A percentile compares a stretch with the other conserved stretches of the same genome.
Evolutionary conservation across 2,329 filamentous ascomycete species (phyloP).

Genomic region (Diplocarpon mali): DNA sequence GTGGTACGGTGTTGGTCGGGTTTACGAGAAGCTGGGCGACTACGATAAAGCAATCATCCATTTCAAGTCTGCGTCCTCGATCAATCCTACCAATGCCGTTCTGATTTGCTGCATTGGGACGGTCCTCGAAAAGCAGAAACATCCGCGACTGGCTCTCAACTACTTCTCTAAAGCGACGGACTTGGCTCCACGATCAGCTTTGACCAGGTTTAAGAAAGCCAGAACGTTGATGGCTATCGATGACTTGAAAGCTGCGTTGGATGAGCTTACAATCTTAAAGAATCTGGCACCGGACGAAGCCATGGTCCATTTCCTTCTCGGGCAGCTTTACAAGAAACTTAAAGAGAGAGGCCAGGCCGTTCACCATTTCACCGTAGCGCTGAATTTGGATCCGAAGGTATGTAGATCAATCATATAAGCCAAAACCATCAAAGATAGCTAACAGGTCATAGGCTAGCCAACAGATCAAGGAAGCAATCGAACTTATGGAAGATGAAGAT

Average conservation of each 20-base stretch:
- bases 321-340: conserved; percentile 66
- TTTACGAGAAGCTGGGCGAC: conserved; percentile 84
- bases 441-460: conserved; percentile 58
- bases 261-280: conserved; percentile 78
- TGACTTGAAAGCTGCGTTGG: conserved; percentile 60
- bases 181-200: conserved; percentile 67
- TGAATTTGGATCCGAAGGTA: conserved; percentile 96
- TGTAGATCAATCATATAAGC: conserved; percentile 18
- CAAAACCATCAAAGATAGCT: conserved; percentile 4
- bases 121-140: conserved; percentile 79
- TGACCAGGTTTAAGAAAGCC: conserved; percentile 89
- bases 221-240: conserved; percentile 69
- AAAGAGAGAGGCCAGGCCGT: conserved; percentile 72
- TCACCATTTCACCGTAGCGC: conserved; percentile 83
- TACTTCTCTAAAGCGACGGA: conserved; percentile 77
- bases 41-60: conserved; percentile 86
- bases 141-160: conserved; percentile 64
- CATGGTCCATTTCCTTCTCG: conserved; percentile 90
- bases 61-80: conserved; percentile 75
- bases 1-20: conserved; percentile 81
- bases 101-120: conserved; percentile 87
- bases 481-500: conserved; percentile 70
- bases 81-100: conserved; percentile 91
- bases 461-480: conserved; percentile 94
- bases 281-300: conserved; percentile 89